Percentiles rank a stretch among this genome's conserved stretches.
Conservation (phyloP, 495 filamentous ascomycete species). For the Xylaria scruposa region DNA sequence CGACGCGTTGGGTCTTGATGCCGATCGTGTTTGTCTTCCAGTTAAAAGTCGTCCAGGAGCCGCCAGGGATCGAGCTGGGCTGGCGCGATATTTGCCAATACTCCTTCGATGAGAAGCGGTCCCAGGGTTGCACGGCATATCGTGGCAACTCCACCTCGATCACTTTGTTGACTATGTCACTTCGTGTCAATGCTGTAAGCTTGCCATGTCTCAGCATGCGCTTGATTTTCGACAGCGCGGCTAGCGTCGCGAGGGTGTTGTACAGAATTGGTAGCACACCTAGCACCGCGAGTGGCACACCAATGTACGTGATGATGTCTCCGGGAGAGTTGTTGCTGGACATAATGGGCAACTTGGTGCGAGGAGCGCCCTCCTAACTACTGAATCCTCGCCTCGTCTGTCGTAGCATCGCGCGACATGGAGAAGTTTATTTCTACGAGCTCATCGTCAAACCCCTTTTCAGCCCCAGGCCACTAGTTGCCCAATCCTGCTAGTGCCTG, state of each 20-base stretch:
- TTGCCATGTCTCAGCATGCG: slow-evolving; percentile 58
- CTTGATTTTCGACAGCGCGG: slow-evolving; percentile 63
- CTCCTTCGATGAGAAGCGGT: slow-evolving; percentile 57
- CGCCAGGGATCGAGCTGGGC: slow-evolving; percentile 60
- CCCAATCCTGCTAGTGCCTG: slow-evolving; percentile 65
- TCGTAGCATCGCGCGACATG: not conserved
- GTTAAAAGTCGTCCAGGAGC: slow-evolving; percentile 68
- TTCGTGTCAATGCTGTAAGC: slow-evolving; percentile 63
- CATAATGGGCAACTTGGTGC: slow-evolving; percentile 9
- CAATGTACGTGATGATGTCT: slow-evolving; percentile 61
- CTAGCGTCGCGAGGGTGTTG: slow-evolving; percentile 60
- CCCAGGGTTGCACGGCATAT: slow-evolving; percentile 65
- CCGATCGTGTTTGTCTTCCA: slow-evolving; percentile 68
- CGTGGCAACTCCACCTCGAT: slow-evolving; percentile 71
- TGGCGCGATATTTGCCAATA: slow-evolving; percentile 63
- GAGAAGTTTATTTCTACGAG: not conserved
- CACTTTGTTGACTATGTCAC: slow-evolving; percentile 67
- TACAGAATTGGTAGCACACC: slow-evolving; percentile 74
- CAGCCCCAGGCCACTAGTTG: slow-evolving; percentile 55
- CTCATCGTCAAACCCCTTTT: slow-evolving; percentile 62
- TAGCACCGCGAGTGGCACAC: slow-evolving; percentile 68
- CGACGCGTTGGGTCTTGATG: slow-evolving; percentile 63
- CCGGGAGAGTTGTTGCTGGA: slow-evolving; percentile 39
- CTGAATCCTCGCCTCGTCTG: not conserved
- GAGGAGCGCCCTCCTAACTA: not conserved